Evolutionary conservation across 768 basidiomycete genomes (phyloP), one percentile per base, ranked within the genome.

Genomic region (Rhizopogon vulgaris): DNA sequence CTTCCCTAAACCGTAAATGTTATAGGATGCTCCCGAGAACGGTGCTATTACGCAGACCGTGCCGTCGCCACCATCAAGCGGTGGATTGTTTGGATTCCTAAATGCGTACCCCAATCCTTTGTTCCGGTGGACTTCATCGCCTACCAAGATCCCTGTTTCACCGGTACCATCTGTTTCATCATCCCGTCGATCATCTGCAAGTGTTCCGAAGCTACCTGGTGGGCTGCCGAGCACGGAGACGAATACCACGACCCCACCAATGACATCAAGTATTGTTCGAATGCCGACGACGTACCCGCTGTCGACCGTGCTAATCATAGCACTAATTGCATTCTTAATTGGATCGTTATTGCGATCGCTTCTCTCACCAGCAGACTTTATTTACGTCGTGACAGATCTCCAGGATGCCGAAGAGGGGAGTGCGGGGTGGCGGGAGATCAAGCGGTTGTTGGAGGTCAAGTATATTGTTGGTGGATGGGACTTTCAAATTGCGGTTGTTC

Each of bases 321-420:
- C 84, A 37, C 68, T 98, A 56, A 88, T 96, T 60, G 86, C 88
- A 25, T 94, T 98, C 69, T 72, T 98, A 61, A 79, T 97, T 60
- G 95, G 95, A 52, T 94, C 92, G 25, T 73, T 98, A 51, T 71
- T 96, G 55, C 82, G 95, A 51, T 92, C 90, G 15, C 75, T 98
- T 55, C 73, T 97, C 37, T 88, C 86, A 6, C 90, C 95, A 40
- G 90, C 87, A 14, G 95, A 96, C 69, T 94, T 93, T 71, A 83
- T 94, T 40, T 85, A 92, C 65, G 82, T 90, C 39, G 85, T 79
- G 59, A 75, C 73, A 57, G 82, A 84, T 58, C 56, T 77, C 55
- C 64, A 68, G 63, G 79, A 82, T 54, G 77, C 71, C 50, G 80
- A 78, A 63, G 78, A 75, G 51, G 71, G 69, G 59, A 70, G 67